Base-by-base conservation (phyloP, 331 rosid genomes). In the Acacia concinna region DNA sequence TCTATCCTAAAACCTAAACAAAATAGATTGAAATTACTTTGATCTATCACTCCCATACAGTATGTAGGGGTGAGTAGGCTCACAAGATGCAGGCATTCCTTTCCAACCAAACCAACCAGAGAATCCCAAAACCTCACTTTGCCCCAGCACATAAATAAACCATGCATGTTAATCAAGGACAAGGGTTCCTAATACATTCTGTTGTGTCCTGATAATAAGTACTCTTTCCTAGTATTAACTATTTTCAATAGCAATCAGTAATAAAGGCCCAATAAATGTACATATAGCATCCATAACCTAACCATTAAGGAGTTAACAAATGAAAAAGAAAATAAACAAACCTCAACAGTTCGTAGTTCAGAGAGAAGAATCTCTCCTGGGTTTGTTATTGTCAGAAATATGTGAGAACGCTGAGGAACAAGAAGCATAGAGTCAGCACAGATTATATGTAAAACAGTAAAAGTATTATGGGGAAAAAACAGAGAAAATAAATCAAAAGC, bases 331-430 rank as follows among this genome's bases (percentile, higher is more conserved):
- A 32, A 35, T n/a, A 46, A 83, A 66, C 91, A 69, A 80, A 93
- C 98, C 98, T 93, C 98, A 78, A 93, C 98, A 21, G 92, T 91
- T 66, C 96, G 87, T 79, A 93, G 91, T 76, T 91, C 98, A 69
- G 89, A 90, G 80, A 93, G 98, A 85, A 93, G 97, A 81, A 95
- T 90, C 86, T 93, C 98, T 17, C 97, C 90, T 66, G 98, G 98
- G 71, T 84, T 91, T 64, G 97, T 90, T 83, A 93, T 89, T 70
- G 98, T 93, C 60, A 72, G 73, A 69, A 88, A 68, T 72, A 93
- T 84, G 83, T 93, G 94, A 78, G 89, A 62, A 63, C 98, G 98
- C 98, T 93, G 96, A 18, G 46, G 79, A 56, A 77, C 74, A 83
- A 71, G 81, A 72, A 83, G 60, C 57, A 78, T 83, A 54, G 27